phyloP scores from a whole-genome alignment of 129 eudicot genomes.

The Artemisia argyi region DNA sequence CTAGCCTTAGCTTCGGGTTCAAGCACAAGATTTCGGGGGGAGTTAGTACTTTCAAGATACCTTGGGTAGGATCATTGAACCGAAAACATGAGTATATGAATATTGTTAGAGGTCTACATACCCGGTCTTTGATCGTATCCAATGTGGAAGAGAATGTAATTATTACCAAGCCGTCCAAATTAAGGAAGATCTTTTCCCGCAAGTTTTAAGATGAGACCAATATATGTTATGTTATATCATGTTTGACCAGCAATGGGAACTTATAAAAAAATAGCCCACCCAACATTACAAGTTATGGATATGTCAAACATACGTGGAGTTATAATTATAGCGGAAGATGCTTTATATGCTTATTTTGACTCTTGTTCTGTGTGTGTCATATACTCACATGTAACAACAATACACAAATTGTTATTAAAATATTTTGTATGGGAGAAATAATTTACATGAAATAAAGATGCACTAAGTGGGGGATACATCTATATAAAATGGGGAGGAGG shows the following conservation, averaged over 20 bases:
- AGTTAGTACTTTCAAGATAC: no score
- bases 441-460: slow-evolving; percentile 13
- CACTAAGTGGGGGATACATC: slow-evolving; percentile 26
- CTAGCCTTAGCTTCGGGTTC: no score
- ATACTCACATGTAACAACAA: slow-evolving; percentile 1
- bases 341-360: slow-evolving; percentile 7
- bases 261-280: slow-evolving; percentile 18
- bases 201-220: slow-evolving; percentile 2
- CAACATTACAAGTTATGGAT: slow-evolving; percentile 29
- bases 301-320: slow-evolving; percentile 30
- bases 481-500: slow-evolving; percentile 35
- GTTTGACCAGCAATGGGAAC: slow-evolving; percentile 34
- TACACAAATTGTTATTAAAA: neutral
- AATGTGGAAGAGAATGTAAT: neutral
- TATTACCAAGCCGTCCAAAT: neutral
- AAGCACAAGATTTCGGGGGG: no score
- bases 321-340: slow-evolving; percentile 12
- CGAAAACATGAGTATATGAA: no score
- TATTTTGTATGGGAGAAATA: neutral
- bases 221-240: neutral
- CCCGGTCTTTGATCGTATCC: neutral
- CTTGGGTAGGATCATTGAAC: no score
- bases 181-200: slow-evolving; percentile 3
- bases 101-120: neutral
- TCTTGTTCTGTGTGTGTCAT: slow-evolving; percentile 10